Evolutionary conservation across 192 early-diverging fungal species (phyloP).

Genomic region (Allomyces macrogynus): DNA sequence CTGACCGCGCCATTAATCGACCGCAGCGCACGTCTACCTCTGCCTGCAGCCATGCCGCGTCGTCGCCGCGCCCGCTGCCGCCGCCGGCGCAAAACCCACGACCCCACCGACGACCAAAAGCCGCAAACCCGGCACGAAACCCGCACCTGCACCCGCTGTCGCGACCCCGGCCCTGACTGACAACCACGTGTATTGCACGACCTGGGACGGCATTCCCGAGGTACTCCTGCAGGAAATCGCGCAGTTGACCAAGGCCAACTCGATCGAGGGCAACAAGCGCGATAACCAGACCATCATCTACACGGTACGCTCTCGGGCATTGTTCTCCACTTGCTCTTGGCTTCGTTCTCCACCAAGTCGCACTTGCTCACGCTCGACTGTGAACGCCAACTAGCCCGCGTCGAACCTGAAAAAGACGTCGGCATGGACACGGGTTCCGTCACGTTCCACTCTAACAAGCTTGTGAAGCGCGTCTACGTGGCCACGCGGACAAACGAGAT

Average conservation of each 20-base stretch:
- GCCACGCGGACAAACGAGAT: slow-evolving; percentile 56
- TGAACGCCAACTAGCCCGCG: slow-evolving; percentile 23
- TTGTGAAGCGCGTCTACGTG: slow-evolving; percentile 60
- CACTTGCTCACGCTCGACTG: no score
- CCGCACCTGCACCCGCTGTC: not conserved
- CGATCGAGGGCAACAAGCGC: slow-evolving; percentile 92
- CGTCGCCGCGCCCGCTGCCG: not conserved
- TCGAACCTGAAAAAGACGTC: slow-evolving; percentile 73
- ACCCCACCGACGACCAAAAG: no score
- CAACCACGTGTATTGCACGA: slow-evolving; percentile 12
- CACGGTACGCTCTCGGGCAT: slow-evolving; percentile 27
- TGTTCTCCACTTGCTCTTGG: no score
- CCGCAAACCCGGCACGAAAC: no score
- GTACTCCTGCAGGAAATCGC: slow-evolving; percentile 61
- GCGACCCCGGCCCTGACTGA: not conserved
- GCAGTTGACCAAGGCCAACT: slow-evolving; percentile 92
- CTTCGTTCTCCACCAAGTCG: no score
- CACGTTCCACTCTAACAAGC: slow-evolving; percentile 57
- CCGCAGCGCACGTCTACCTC: slow-evolving; percentile 94
- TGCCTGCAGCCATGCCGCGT: slow-evolving; percentile 35
- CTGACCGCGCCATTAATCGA: no score
- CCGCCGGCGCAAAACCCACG: not conserved
- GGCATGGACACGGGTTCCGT: slow-evolving; percentile 93
- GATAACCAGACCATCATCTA: slow-evolving; percentile 81
- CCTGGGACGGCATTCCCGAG: slow-evolving; percentile 64